Percentiles rank a stretch among this genome's conserved stretches.
These are phyloP conservation scores for Penicillium olsonii DNA, from an alignment of 2,329 filamentous ascomycete species.

Conservation along the genomic window DNA sequence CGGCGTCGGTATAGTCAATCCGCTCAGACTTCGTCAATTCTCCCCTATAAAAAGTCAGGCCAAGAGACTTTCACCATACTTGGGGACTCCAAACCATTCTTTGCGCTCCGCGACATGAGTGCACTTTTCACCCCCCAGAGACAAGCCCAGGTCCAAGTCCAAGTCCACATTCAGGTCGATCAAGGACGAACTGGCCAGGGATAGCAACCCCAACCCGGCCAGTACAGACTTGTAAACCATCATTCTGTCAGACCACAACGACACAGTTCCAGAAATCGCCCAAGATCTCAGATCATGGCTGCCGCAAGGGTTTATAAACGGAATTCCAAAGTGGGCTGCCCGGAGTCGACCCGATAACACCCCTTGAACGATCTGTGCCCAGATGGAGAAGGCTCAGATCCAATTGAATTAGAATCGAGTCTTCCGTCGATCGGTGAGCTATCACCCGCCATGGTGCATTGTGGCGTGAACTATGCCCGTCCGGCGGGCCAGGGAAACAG, in stretches of 20 bases:
- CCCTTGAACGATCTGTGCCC: constrained; percentile 9
- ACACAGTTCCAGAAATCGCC: background rate
- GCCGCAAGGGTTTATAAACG: background rate
- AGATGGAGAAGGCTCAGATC: background rate
- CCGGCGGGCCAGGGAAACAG: background rate
- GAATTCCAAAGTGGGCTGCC: background rate
- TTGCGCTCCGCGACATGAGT: constrained; percentile 5
- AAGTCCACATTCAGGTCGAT: background rate
- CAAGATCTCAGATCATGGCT: background rate
- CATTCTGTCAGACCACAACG: constrained; percentile 1
- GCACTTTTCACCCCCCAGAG: background rate
- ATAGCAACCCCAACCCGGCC: constrained; percentile 1
- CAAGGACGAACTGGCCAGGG: background rate
- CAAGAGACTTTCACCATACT: background rate
- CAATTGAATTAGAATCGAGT: background rate
- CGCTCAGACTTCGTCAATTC: constrained; percentile 18
- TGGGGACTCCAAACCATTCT: constrained; percentile 15
- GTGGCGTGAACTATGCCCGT: background rate
- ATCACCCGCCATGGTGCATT: background rate
- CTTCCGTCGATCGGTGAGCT: constrained; percentile 4
- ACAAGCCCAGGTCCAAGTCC: background rate
- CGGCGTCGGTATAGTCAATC: constrained; percentile 27
- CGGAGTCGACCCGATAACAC: background rate
- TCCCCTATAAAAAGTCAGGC: constrained; percentile 15
- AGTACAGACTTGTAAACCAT: constrained; percentile 4